Evolutionary conservation across 257 asterid species (phyloP), one percentile per base, ranked within the genome.

Genomic region (Rubia yunnanensis): DNA sequence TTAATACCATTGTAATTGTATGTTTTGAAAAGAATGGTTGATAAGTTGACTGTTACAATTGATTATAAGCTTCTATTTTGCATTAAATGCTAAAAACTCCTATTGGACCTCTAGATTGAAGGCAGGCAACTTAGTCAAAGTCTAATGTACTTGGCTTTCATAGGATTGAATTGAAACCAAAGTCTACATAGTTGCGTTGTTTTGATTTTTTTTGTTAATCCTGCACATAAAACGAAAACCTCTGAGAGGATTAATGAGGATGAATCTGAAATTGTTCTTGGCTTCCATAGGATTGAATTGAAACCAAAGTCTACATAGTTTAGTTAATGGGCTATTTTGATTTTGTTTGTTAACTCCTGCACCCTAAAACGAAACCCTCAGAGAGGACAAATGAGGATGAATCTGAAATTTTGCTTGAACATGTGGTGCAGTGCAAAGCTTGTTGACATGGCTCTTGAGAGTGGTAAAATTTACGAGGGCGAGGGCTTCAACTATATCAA

Each of bases 371-470:
- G n/a, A n/a, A n/a, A n/a, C n/a, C n/a, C n/a, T 54, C 35, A 11
- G 28, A 15, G 24, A 4, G 28, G 8, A 39, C 24, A 63, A 5
- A 58, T 1, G 27, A 24, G 39, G 28, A 23, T 58, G 46, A 60
- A 63, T n/a, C 39, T 41, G 55, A 61, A 39, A 30, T 59, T 65
- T 18, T 67, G 13, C 54, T 6, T 71, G 15, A 50, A 54, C 15
- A n/a, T 35, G 7, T 65, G 38, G 7, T 66, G 38, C 71, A 92
- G 98, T 57, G 98, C 96, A 26, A 76, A 92, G 85, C 98, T 92
- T 71, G 98, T 92, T 44, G 98, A 92, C 71, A 74, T n/a, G 70
- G 98, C 96, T 76, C 95, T 87, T 66, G 96, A 78, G 32, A 78
- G 92, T 63, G 98, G 96, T 0, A 92, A 88, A 75, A 85, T 92